Evolutionary conservation across 495 filamentous ascomycete genomes (phyloP), one percentile per base, ranked within the genome.

Genomic region (Staphylotrichum tortipilum): DNA sequence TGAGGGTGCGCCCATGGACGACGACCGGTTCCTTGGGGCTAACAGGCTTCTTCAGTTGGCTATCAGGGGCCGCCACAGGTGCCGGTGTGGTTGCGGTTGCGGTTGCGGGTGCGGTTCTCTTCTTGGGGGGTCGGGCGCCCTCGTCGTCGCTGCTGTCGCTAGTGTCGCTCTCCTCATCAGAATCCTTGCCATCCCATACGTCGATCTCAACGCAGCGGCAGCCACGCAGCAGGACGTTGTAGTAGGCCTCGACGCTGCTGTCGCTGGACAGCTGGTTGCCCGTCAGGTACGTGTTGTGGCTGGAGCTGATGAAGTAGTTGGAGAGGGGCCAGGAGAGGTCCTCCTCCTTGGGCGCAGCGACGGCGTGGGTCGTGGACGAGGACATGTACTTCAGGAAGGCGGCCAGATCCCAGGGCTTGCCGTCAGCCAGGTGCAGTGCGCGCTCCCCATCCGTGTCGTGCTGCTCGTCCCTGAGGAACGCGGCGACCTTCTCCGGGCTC

Each of bases 171-270:
- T 66, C 65, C 10, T 44, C 52, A 10, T 74, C 72, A 26, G 58
- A 60, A 19, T 75, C 70, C 34, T 88, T 80, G 11, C 90, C 91
- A 62, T 97, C 86, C 87, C 89, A 95, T 7, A 95, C 88, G 58
- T 97, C 91, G 51, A 97, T 89, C 69, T 96, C 91, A 44, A 96
- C 86, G 51, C 88, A 95, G 15, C 91, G 81, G 54, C 91, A 92
- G n/a, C 91, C 88, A 19, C 82, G 77, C 9, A 82, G 67, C 29
- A 96, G 78, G 60, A 92, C 89, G 60, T 84, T 84, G 54, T 78
- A 86, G 69, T 95, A 97, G 17, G 85, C 82, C 43, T 85, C 85
- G 1, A 83, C 82, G 49, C 84, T 89, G 28, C 86, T 81, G 49
- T 85, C 79, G 53, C 88, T 89, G 49, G 82, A 92, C 9, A 97